Evolutionary conservation across 2,329 filamentous ascomycete species (phyloP).

Genomic region (Colletotrichum orchidophilum): DNA sequence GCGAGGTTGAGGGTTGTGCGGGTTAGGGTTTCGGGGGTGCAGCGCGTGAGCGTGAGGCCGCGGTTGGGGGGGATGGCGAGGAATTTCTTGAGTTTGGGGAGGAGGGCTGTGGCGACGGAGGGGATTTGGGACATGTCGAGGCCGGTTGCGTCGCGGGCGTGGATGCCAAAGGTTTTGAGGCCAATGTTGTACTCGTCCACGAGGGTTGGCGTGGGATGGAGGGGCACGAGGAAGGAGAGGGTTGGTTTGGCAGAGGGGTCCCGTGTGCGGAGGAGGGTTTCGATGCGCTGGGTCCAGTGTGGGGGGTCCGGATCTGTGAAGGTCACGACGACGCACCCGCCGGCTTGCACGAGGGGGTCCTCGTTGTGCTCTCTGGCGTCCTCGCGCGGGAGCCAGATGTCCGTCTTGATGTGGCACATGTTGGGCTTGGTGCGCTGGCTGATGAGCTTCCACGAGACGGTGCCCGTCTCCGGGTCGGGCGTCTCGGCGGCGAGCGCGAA

Average conservation of each 20-base stretch:
- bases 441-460: constrained; percentile 37
- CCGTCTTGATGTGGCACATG: constrained; percentile 33
- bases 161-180: constrained; percentile 31
- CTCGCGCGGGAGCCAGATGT: constrained; percentile 32
- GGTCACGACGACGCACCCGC: background rate
- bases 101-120: constrained; percentile 18
- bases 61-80: constrained; percentile 21
- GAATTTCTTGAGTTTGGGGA: constrained; percentile 34
- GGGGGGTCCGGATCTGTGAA: constrained; percentile 8
- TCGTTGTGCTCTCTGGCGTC: background rate
- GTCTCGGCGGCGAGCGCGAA: constrained; percentile 43
- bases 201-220: background rate
- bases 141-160: constrained; percentile 31
- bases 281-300: background rate
- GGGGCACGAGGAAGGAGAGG: background rate
- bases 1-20: constrained; percentile 34
- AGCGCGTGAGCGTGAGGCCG: constrained; percentile 28
- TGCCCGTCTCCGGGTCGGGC: constrained; percentile 35
- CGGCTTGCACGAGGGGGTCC: constrained; percentile 28
- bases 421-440: constrained; percentile 39
- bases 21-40: constrained; percentile 30
- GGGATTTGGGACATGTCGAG: constrained; percentile 31
- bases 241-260: background rate
- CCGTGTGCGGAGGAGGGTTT: constrained; percentile 3
- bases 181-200: background rate